Conservation (phyloP, 2,329 filamentous ascomycete genomes). For the Zalaria obscura region DNA sequence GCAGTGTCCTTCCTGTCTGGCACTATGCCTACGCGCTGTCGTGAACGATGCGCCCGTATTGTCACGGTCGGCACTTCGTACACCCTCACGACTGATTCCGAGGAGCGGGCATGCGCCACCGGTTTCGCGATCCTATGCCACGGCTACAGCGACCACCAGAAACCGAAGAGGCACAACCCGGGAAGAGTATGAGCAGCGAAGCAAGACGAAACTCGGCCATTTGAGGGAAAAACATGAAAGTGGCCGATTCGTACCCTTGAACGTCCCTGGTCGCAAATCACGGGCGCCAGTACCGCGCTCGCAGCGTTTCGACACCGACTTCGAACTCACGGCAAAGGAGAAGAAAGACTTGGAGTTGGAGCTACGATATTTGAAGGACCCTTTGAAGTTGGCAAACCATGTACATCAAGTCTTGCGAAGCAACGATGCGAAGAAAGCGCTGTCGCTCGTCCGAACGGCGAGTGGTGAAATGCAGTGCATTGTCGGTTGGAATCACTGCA, state of each 20-base stretch:
- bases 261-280: conserved; percentile 3
- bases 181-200: conserved; percentile 1
- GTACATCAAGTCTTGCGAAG: conserved; percentile 47
- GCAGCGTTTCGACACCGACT: conserved; percentile 14
- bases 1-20: conserved; percentile 28
- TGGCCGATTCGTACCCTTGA: background rate
- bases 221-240: background rate
- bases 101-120: background rate
- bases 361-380: conserved; percentile 52
- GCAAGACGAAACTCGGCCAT: background rate
- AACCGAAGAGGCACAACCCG: background rate
- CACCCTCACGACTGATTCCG: conserved; percentile 4
- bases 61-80: conserved; percentile 6
- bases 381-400: conserved; percentile 55
- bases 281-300: conserved; percentile 2
- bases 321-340: conserved; percentile 10
- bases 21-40: conserved; percentile 28
- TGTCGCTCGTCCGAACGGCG: conserved; percentile 53
- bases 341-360: conserved; percentile 29
- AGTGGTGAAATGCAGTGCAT: conserved; percentile 49
- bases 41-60: conserved; percentile 13
- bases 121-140: background rate
- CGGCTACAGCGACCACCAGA: background rate
- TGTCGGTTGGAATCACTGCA: conserved; percentile 80
- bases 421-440: conserved; percentile 50